Evolutionary conservation across 2,329 filamentous ascomycete genomes (phyloP), one percentile per base, ranked within the genome.

Genomic region (Parascedosporium putredinis): DNA sequence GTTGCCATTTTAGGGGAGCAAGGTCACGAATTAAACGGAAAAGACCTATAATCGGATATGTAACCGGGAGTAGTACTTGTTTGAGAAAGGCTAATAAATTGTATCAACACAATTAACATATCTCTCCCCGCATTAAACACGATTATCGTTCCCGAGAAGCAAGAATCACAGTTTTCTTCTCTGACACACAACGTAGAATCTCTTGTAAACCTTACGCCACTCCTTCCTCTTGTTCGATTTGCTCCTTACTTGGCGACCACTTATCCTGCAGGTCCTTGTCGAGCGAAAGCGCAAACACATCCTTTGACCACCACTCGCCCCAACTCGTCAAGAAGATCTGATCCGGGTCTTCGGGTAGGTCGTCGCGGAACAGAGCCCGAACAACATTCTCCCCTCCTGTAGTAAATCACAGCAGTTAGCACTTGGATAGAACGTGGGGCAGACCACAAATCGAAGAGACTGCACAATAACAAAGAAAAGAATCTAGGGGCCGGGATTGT

Each of bases 221-320:
- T 4, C 59, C 59, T 8, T 67, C 69, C 40, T 72, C 69, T 51
- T 60, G 65, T 56, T 77, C 74, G 51, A 77, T 68, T 25, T 70
- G 61, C 38, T 74, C 70, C 57, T 68, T 67, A 45, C 64, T 67
- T 0, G 69, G 70, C 22, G 61, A 71, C 73, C 73, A 78, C 56
- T 72, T 75, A 34, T 76, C 66, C 62, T 77, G 74, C 3, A 78
- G 62, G 1, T 55, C 53, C 60, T 68, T 67, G 48, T 78, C 71
- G 3, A 75, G 59, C 1, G 62, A 62, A 50, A 63, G 59, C 10
- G 55, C 63, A 47, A 69, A 69, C 2, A 69, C 62, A 3, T 68
- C 63, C 57, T 67, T 74, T 12, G 63, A 56, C 73, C 74, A 78
- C 73, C 73, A 78, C 61, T 78, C 73, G 1, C 74, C 74, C 74